These are phyloP conservation scores for Cryomyces antarcticus DNA, from an alignment of 495 filamentous ascomycete genomes.

Conservation along the genomic window DNA sequence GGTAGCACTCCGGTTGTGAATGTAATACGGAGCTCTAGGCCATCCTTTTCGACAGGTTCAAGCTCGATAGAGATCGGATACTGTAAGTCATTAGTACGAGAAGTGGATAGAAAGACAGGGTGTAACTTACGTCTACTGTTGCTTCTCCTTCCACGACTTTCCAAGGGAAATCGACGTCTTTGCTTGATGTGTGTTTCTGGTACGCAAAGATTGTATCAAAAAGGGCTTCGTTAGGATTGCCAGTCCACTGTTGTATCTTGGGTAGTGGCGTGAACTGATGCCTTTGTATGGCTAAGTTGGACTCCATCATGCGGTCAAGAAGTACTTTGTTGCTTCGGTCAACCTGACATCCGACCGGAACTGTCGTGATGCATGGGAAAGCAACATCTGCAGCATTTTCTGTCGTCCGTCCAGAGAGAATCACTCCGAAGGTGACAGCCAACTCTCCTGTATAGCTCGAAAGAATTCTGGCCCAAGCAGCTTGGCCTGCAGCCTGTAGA, in stretches of 20 bases:
- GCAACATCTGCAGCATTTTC: constrained; percentile 29
- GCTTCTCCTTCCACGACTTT: constrained; percentile 31
- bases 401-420: constrained; percentile 44
- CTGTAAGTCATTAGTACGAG: constrained; percentile 10
- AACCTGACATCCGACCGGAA: constrained; percentile 39
- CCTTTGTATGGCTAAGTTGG: constrained; percentile 37
- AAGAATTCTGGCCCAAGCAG: constrained; percentile 52
- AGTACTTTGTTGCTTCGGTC: constrained; percentile 30
- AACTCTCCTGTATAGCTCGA: constrained; percentile 50
- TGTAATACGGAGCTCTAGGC: constrained; percentile 38
- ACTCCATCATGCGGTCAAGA: constrained; percentile 33
- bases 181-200: constrained; percentile 31
- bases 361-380: constrained; percentile 56
- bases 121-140: constrained; percentile 22
- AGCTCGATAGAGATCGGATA: constrained; percentile 58
- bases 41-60: constrained; percentile 25
- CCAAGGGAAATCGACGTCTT: constrained; percentile 18
- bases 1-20: constrained; percentile 40
- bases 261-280: constrained; percentile 50
- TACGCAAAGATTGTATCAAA: constrained; percentile 71
- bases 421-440: constrained; percentile 48
- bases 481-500: constrained; percentile 48
- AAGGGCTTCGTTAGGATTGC: constrained; percentile 31
- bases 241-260: constrained; percentile 46
- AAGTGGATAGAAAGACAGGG: constrained; percentile 19